Percentiles rank a stretch among this genome's conserved stretches.
phyloP scores from a whole-genome alignment of 176 grass and related monocot genomes.

The Triticum timopheevii region DNA sequence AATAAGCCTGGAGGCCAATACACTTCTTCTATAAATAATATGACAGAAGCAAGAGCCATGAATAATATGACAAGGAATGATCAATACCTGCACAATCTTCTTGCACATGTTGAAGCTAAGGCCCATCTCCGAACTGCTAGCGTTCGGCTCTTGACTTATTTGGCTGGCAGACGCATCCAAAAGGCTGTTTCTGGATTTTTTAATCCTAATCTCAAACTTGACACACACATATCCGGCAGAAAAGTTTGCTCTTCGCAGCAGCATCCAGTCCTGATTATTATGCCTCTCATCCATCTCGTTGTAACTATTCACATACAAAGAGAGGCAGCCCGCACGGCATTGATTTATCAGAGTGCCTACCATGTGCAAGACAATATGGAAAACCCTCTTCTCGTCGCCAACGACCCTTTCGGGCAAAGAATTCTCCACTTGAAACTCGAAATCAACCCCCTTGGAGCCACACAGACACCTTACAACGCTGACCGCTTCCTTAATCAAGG shows the following conservation, averaged over 20 bases:
- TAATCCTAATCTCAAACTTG: conserved; percentile 75
- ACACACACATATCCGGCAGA: conserved; percentile 71
- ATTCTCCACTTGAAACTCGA: conserved; percentile 62
- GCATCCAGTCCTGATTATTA: conserved; percentile 66
- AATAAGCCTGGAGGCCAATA: not conserved
- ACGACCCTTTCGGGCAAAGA: conserved; percentile 65
- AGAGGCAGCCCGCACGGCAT: conserved; percentile 46
- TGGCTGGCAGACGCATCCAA: not conserved
- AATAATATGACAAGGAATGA: not conserved
- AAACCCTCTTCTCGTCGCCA: conserved; percentile 92
- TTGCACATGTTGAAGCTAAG: conserved; percentile 92
- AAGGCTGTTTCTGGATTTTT: conserved; percentile 29
- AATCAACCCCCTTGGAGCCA: conserved; percentile 62
- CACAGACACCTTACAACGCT: conserved; percentile 80
- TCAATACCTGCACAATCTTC: conserved; percentile 65
- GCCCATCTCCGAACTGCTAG: conserved; percentile 61
- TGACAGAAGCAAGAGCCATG: not conserved
- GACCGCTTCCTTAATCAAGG: conserved; percentile 74
- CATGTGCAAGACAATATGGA: conserved; percentile 91
- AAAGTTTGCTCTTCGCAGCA: conserved; percentile 62
- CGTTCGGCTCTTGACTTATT: conserved; percentile 29
- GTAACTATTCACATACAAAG: conserved; percentile 59
- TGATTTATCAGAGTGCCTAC: conserved; percentile 63
- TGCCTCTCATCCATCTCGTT: conserved; percentile 58
- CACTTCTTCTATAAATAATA: not conserved